Conservation (phyloP, 176 grass and related monocot genomes). For the Metroxylon sagu region DNA sequence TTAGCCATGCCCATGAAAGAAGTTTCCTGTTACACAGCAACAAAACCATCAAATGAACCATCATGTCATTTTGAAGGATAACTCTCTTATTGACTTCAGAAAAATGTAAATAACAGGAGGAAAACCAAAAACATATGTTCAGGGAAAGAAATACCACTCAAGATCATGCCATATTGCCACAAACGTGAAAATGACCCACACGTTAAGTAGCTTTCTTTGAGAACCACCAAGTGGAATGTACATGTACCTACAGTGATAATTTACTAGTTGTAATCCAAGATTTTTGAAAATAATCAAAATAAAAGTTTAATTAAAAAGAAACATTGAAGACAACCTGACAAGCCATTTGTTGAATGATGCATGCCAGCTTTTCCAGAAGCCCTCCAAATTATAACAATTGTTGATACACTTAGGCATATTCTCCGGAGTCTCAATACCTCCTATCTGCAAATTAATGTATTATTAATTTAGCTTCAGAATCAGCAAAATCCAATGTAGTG, state of each 20-base stretch:
- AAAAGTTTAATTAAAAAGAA: constrained; percentile 11
- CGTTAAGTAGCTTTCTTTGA: constrained; percentile 76
- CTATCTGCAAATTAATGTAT: constrained; percentile 36
- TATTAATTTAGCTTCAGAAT: no score
- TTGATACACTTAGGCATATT: constrained; percentile 97
- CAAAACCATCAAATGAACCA: constrained; percentile 11
- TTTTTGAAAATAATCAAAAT: neutral
- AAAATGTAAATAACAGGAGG: neutral
- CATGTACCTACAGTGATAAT: constrained; percentile 47
- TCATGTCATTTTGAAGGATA: no score
- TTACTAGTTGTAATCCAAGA: no score
- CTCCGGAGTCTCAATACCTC: constrained; percentile 76
- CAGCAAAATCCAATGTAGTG: no score
- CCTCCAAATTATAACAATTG: constrained; percentile 89
- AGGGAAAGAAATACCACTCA: constrained; percentile 47
- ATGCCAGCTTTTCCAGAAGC: constrained; percentile 99
- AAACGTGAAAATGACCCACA: constrained; percentile 98
- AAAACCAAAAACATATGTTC: neutral
- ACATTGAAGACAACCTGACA: constrained; percentile 50
- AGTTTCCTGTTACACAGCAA: constrained; percentile 60
- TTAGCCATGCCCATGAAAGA: constrained; percentile 93
- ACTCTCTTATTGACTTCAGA: no score
- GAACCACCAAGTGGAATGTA: constrained; percentile 97
- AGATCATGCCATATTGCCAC: constrained; percentile 95
- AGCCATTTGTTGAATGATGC: constrained; percentile 96